These are phyloP conservation scores for Platismatia glauca DNA, from an alignment of 495 filamentous ascomycete species.

Conservation along the genomic window DNA sequence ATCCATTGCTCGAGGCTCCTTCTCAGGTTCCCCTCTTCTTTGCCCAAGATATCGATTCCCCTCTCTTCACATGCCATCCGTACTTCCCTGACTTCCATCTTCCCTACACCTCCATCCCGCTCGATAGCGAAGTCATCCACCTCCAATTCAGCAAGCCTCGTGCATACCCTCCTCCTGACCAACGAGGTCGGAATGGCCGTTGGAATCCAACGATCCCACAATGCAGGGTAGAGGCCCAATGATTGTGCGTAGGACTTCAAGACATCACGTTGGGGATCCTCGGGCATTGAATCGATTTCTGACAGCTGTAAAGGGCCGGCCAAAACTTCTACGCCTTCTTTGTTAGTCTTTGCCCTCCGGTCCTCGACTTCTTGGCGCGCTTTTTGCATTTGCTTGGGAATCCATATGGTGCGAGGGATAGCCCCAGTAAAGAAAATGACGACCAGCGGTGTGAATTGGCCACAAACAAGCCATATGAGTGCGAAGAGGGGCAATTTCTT, in stretches of 20 bases:
- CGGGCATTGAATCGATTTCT: not conserved
- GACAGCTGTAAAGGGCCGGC: not conserved
- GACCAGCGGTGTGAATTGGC: slow-evolving; percentile 75
- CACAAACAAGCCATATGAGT: slow-evolving; percentile 62
- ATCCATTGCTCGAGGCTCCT: slow-evolving; percentile 1
- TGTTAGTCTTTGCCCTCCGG: slow-evolving; percentile 24
- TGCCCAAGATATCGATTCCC: slow-evolving; percentile 23
- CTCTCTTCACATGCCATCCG: slow-evolving; percentile 20
- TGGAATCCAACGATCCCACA: slow-evolving; percentile 33
- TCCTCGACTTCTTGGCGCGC: slow-evolving; percentile 43
- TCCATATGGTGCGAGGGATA: slow-evolving; percentile 70
- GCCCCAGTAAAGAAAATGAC: slow-evolving; percentile 55
- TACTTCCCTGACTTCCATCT: slow-evolving; percentile 47
- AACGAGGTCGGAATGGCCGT: slow-evolving; percentile 23
- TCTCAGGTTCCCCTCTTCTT: slow-evolving; percentile 11
- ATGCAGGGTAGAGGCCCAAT: slow-evolving; percentile 37
- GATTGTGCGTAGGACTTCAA: slow-evolving; percentile 27
- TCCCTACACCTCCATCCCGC: slow-evolving; percentile 40
- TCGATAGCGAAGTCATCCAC: slow-evolving; percentile 52
- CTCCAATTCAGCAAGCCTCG: slow-evolving; percentile 43
- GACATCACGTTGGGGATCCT: slow-evolving; percentile 22
- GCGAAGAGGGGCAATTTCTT: slow-evolving; percentile 67
- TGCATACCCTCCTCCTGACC: slow-evolving; percentile 35
- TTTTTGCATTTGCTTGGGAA: slow-evolving; percentile 61
- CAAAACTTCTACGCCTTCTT: not conserved